phyloP scores from a whole-genome alignment of 202 grass and related monocot genomes.

The Cymbopogon flexuosus region DNA sequence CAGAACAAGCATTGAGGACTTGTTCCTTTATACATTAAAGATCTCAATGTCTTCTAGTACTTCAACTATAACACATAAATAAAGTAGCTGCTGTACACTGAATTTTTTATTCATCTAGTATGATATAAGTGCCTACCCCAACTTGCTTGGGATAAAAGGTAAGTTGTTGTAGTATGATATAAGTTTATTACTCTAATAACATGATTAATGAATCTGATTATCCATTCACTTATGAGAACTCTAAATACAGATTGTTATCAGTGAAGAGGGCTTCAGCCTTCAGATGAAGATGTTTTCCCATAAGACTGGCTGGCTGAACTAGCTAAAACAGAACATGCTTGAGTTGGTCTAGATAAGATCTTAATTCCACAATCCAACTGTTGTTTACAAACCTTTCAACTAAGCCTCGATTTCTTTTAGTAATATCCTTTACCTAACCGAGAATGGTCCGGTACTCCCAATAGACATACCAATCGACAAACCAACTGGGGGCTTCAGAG shows the following conservation, averaged over 20 bases:
- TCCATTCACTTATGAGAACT: neutral
- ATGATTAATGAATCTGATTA: constrained; percentile 4
- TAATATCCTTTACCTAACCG: neutral
- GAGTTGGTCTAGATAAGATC: neutral
- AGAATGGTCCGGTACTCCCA: constrained; percentile 10
- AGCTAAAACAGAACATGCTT: constrained; percentile 13
- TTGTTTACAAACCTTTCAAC: neutral
- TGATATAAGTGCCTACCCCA: too few species aligned
- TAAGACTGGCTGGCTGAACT: neutral
- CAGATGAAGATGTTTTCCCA: constrained; percentile 16
- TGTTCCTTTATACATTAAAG: neutral
- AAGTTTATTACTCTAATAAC: neutral
- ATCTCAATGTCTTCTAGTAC: neutral
- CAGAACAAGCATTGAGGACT: neutral
- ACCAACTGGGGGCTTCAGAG: neutral
- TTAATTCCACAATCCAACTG: constrained; percentile 9
- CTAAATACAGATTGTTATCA: constrained; percentile 5
- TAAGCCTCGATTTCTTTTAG: neutral
- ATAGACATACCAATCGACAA: neutral
- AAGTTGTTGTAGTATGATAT: too few species aligned
- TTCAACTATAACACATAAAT: constrained; percentile 3
- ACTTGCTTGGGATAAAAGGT: too few species aligned
- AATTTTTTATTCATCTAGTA: neutral
- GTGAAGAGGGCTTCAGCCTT: neutral
- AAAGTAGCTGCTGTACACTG: neutral